Evolutionary conservation across 2,329 filamentous ascomycete genomes (phyloP).

Genomic region (Parastagonospora avenae): DNA sequence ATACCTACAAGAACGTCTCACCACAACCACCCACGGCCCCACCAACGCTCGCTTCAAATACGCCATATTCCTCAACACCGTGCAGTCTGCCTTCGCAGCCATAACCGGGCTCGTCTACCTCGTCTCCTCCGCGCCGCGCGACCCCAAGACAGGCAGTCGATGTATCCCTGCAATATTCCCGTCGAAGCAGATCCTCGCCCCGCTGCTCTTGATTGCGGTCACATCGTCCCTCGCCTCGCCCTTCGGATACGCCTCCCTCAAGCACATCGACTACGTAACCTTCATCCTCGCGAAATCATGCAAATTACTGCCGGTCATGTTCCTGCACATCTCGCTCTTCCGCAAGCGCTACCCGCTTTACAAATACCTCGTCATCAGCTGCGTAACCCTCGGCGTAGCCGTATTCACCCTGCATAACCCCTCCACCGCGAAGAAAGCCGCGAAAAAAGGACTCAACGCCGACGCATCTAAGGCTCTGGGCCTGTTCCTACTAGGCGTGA

Average conservation of each 20-base stretch:
- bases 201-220: conserved; percentile 82
- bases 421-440: conserved; percentile 43
- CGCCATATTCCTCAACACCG: conserved; percentile 93
- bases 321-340: conserved; percentile 91
- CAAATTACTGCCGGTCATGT: conserved; percentile 99
- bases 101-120: conserved; percentile 83
- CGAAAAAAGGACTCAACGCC: conserved; percentile 61
- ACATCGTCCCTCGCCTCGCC: conserved; percentile 90
- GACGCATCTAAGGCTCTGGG: conserved; percentile 72
- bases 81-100: conserved; percentile 89
- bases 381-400: conserved; percentile 90
- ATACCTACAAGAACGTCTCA: conserved; percentile 95
- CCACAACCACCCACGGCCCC: conserved; percentile 83
- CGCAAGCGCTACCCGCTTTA: conserved; percentile 87
- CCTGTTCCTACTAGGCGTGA: conserved; percentile 81
- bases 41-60: conserved; percentile 76
- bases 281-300: conserved; percentile 97
- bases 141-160: conserved; percentile 37
- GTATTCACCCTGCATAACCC: conserved; percentile 89
- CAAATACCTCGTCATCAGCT: conserved; percentile 92
- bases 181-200: conserved; percentile 71
- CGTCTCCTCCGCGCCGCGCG: conserved; percentile 63
- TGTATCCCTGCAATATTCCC: conserved; percentile 71
- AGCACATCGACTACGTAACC: conserved; percentile 96
- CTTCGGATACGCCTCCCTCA: conserved; percentile 90